A percentile compares a stretch with the other conserved stretches of the same genome.
Conservation (phyloP, 164 flowering plant species). For the Sedum album region DNA sequence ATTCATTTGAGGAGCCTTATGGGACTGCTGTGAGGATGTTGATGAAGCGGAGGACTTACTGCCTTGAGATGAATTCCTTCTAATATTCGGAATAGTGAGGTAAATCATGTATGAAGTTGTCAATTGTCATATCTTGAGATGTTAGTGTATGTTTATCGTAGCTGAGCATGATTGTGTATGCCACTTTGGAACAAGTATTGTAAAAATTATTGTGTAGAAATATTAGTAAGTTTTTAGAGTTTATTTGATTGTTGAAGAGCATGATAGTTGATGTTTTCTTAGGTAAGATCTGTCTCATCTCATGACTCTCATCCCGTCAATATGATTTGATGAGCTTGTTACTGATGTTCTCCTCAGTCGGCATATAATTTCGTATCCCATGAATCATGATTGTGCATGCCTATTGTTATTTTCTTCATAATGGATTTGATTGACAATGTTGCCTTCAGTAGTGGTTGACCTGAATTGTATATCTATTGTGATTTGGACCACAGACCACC, state of each 20-base stretch:
- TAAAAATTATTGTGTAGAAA: neutral
- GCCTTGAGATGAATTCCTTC: slow-evolving; percentile 88
- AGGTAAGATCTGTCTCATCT: neutral
- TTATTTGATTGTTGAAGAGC: neutral
- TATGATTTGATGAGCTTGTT: neutral
- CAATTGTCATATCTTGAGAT: too few relatives aligned
- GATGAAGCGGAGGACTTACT: slow-evolving; percentile 73
- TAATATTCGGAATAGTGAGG: slow-evolving; percentile 14
- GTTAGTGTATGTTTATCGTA: neutral
- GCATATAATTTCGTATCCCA: neutral
- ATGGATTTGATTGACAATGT: neutral
- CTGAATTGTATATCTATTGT: neutral
- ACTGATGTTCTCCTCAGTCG: neutral
- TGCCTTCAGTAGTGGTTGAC: neutral
- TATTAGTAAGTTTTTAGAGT: too few relatives aligned
- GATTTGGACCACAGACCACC: neutral
- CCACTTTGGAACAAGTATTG: neutral
- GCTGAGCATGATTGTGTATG: neutral
- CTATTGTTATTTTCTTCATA: neutral
- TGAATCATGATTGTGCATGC: neutral
- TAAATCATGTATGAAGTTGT: neutral
- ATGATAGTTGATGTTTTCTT: too few relatives aligned
- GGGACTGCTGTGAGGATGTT: slow-evolving; percentile 64
- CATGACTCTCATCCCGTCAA: neutral
- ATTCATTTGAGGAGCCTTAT: slow-evolving; percentile 68